Conservation (phyloP, 1,139 yeast genomes). For the Casaregolazyma suthepensis region DNA sequence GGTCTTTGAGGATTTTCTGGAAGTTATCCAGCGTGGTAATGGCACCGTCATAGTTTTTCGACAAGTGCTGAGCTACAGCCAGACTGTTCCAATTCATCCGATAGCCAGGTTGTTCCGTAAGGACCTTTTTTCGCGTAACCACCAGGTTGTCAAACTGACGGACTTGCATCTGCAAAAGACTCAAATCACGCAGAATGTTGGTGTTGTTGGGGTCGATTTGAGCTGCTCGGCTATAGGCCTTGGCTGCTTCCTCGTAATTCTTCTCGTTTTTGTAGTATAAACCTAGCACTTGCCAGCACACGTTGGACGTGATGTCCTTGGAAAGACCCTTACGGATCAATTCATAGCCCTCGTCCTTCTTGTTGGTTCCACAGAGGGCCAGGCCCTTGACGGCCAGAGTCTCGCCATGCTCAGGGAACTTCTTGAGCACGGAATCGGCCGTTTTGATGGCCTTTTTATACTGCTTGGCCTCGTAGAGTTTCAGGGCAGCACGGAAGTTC, state of each 20-base stretch:
- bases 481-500: constrained; percentile 74
- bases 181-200: constrained; percentile 75
- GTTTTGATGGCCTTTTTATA: constrained; percentile 79
- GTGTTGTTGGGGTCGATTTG: constrained; percentile 75
- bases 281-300: constrained; percentile 83
- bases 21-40: constrained; percentile 66
- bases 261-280: constrained; percentile 68
- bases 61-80: constrained; percentile 80
- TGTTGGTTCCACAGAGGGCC: constrained; percentile 48
- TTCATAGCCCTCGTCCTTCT: constrained; percentile 55
- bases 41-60: constrained; percentile 60
- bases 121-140: constrained; percentile 57
- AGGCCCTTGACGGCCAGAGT: constrained; percentile 83
- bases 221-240: constrained; percentile 71
- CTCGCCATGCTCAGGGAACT: constrained; percentile 70
- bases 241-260: constrained; percentile 70
- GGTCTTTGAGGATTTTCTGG: constrained; percentile 60
- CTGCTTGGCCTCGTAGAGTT: constrained; percentile 75
- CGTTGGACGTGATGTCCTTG: constrained; percentile 51
- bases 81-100: constrained; percentile 90
- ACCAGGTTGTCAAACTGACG: constrained; percentile 65
- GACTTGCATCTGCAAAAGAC: constrained; percentile 71
- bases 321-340: constrained; percentile 56
- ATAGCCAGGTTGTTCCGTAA: constrained; percentile 75
- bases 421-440: constrained; percentile 71